Conservation (phyloP, 176 grass and related monocot genomes). For the bread wheat (Triticum aestivum) region IWGSC_CS_RefSeq_v2.1 NC_057806.1:511141309-511141808, state of each 20-base stretch:
- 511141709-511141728: not conserved
- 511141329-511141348: constrained; percentile 48
- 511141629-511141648: constrained; percentile 25
- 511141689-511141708: not conserved
- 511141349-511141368: constrained; percentile 14
- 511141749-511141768: not conserved
- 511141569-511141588: constrained; percentile 42
- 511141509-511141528: constrained; percentile 11
- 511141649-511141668: constrained; percentile 35
- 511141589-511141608: constrained; percentile 15
- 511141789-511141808: not conserved
- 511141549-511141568: constrained; percentile 42
- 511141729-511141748: not conserved
- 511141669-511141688: constrained; percentile 27
- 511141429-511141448: constrained; percentile 31
- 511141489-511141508: not conserved
- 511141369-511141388: constrained; percentile 38
- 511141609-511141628: constrained; percentile 33
- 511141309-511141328: constrained; percentile 6
- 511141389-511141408: constrained; percentile 33
- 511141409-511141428: constrained; percentile 33
- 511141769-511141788: not conserved
- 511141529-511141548: constrained; percentile 23
- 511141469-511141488: constrained; percentile 30
- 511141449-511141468: constrained; percentile 30